phyloP scores from a whole-genome alignment of 352 stramenopile genomes.

The Phytophthora colocasiae region DNA sequence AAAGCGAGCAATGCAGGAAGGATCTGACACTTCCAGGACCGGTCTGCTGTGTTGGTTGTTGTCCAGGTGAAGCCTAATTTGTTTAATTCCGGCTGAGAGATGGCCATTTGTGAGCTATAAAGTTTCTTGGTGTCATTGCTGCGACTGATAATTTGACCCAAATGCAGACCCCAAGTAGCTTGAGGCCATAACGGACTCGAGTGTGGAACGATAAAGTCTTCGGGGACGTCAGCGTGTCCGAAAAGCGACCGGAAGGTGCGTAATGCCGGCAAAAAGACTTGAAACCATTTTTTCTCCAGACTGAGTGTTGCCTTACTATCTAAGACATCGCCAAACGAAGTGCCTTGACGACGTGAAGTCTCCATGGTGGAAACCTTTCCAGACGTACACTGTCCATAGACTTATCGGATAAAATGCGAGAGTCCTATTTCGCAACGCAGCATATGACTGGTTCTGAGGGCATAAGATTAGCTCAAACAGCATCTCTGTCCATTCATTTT shows the following conservation, averaged over 20 bases:
- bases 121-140: slow-evolving; percentile 23
- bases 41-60: slow-evolving; percentile 27
- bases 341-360: slow-evolving; percentile 6
- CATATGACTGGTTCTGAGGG: slow-evolving; percentile 28
- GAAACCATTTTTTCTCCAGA: slow-evolving; percentile 26
- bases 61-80: slow-evolving; percentile 33
- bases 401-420: not conserved
- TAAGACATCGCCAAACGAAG: slow-evolving; percentile 32
- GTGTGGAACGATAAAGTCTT: slow-evolving; percentile 32
- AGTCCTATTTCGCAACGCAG: not conserved
- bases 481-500: slow-evolving; percentile 22
- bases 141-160: slow-evolving; percentile 32
- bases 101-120: slow-evolving; percentile 25
- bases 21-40: slow-evolving; percentile 30
- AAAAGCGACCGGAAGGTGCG: slow-evolving; percentile 32
- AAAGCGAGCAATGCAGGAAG: slow-evolving; percentile 31
- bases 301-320: slow-evolving; percentile 9
- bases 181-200: slow-evolving; percentile 23
- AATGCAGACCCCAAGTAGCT: slow-evolving; percentile 26
- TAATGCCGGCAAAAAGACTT: slow-evolving; percentile 34
- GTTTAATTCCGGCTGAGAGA: slow-evolving; percentile 21
- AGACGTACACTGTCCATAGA: slow-evolving; percentile 13
- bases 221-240: slow-evolving; percentile 23
- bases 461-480: slow-evolving; percentile 14
- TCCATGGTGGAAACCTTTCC: slow-evolving; percentile 16